phyloP scores from a whole-genome alignment of 2,329 filamentous ascomycete genomes.

The Talaromyces pinophilus region DNA sequence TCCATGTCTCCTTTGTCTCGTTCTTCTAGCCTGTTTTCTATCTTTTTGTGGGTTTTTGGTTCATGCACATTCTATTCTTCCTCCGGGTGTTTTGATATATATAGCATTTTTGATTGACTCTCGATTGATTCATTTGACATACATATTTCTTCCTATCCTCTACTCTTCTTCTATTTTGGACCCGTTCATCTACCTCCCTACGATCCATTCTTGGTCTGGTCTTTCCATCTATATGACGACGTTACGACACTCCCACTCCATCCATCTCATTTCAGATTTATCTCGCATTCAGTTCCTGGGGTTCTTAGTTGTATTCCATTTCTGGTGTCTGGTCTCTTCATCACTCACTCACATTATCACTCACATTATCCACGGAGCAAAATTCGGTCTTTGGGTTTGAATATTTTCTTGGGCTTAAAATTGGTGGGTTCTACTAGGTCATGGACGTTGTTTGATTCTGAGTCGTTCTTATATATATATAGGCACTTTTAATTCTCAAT shows the following conservation, averaged over 20 bases:
- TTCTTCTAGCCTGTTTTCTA: conserved; percentile 7
- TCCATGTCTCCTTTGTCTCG: background rate
- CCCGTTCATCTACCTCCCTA: background rate
- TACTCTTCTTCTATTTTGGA: background rate
- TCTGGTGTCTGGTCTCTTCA: background rate
- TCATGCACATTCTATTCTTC: background rate
- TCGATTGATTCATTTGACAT: background rate
- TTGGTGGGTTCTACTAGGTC: background rate
- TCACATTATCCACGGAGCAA: background rate
- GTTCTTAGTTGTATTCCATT: background rate
- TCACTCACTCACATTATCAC: background rate
- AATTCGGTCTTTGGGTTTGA: background rate
- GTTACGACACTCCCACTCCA: background rate
- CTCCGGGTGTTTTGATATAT: conserved; percentile 9
- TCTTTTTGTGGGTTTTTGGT: background rate
- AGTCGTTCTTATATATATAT: background rate
- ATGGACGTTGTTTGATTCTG: background rate
- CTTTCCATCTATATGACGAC: background rate
- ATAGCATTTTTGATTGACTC: conserved; percentile 11
- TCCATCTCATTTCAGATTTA: background rate
- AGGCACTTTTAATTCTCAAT: background rate
- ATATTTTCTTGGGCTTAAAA: background rate
- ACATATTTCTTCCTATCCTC: background rate
- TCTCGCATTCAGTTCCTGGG: background rate
- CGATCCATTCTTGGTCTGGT: background rate